phyloP scores from a whole-genome alignment of 805 yeast genomes.

The Teunomyces tritomae region DNA sequence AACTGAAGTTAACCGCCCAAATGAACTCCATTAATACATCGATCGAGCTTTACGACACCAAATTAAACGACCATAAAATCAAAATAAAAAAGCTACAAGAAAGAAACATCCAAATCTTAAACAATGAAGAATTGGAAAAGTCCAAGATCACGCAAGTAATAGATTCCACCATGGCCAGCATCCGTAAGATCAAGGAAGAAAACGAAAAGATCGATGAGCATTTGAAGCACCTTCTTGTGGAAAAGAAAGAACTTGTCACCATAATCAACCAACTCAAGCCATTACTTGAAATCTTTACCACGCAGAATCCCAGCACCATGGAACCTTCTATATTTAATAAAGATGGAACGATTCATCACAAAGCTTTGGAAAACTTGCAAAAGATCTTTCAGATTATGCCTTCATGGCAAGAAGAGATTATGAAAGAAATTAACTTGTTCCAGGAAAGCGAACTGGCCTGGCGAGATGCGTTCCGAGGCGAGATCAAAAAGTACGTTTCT shows the following conservation, averaged over 20 bases:
- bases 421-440: constrained; percentile 22
- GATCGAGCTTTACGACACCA: constrained; percentile 17
- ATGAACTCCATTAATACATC: constrained; percentile 18
- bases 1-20: constrained; percentile 27
- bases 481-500: constrained; percentile 27
- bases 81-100: constrained; percentile 21
- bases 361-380: constrained; percentile 24
- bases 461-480: constrained; percentile 27
- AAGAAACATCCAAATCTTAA: constrained; percentile 20
- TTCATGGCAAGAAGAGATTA: constrained; percentile 33
- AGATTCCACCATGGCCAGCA: constrained; percentile 10
- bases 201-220: constrained; percentile 27
- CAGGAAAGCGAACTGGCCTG: constrained; percentile 30
- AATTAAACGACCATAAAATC: constrained; percentile 15
- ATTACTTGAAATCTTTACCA: constrained; percentile 21
- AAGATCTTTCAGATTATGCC: constrained; percentile 28
- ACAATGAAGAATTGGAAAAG: constrained; percentile 23
- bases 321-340: constrained; percentile 22
- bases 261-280: constrained; percentile 21
- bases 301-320: constrained; percentile 2
- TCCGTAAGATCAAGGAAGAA: constrained; percentile 16
- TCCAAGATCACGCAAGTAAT: constrained; percentile 18
- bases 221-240: constrained; percentile 17
- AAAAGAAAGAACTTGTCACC: constrained; percentile 20
- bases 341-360: constrained; percentile 27